Evolutionary conservation across 176 grass and related monocot species (phyloP), one percentile per base, ranked within the genome.

Genomic region (Thinopyrum elongatum): DNA sequence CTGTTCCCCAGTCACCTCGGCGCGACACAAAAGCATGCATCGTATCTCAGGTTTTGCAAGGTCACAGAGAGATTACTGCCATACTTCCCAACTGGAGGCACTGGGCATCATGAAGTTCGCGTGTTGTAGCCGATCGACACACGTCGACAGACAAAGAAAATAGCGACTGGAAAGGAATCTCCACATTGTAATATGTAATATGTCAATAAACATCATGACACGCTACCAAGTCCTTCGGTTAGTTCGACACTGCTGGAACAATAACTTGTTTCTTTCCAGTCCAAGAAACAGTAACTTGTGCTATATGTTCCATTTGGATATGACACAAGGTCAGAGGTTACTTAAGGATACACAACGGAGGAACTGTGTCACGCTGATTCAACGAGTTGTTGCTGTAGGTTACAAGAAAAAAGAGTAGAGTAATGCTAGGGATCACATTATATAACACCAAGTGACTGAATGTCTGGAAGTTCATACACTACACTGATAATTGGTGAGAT

Each of bases 11-110:
- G 30, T 34, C 35, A 36, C 8, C 66, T 70, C 0, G 66, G 10
- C 2, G 25, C 23, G 11, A 62, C 9, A 21, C 0, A 26, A 39
- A 61, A 72, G n/a, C 11, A 75, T 82, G 79, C 7, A 38, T 60
- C 15, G 60, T 26, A 3, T 51, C 35, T 28, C 59, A 17, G 49
- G 29, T 77, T 22, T 7, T 22, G 27, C 68, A 53, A 55, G 46
- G 81, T 55, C 28, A 11, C 41, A 46, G 44, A 15, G 34, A 64
- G 68, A 34, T 59, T 39, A 29, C 3, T 17, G 34, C 16, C 62
- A 62, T 77, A 42, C 64, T 55, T 57, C 51, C 41, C 31, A 79
- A 79, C 65, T 77, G 74, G 25, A 58, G 61, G 51, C 19, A 70
- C 38, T 10, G 65, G 42, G 65, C 16, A 21, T 42, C 61, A 66